Evolutionary conservation across 768 basidiomycete species (phyloP).

Genomic region (Hypsizygus marmoreus): DNA sequence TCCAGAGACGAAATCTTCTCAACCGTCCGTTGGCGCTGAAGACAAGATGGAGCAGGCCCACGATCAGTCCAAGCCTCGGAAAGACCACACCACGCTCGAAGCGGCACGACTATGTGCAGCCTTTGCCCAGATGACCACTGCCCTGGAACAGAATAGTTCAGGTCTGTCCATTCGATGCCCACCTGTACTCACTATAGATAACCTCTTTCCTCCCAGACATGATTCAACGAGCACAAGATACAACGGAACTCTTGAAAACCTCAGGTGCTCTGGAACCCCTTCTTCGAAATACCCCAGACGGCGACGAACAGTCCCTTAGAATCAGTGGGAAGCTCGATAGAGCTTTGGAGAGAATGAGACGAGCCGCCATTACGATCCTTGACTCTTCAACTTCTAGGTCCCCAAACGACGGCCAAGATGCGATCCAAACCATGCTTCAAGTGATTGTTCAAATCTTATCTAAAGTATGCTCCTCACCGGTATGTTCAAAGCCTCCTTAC

Average conservation of each 20-base stretch:
- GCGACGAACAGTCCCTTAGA: slow-evolving; percentile 37
- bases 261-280: slow-evolving; percentile 15
- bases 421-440: slow-evolving; percentile 34
- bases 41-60: background rate
- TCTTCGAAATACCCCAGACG: slow-evolving; percentile 6
- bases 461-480: slow-evolving; percentile 30
- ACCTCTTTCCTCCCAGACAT: slow-evolving; percentile 7
- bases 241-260: slow-evolving; percentile 16
- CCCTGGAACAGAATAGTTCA: slow-evolving; percentile 32
- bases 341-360: slow-evolving; percentile 59
- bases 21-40: too few species aligned
- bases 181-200: background rate
- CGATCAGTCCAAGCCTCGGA: slow-evolving; percentile 5
- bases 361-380: slow-evolving; percentile 48
- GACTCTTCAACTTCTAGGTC: slow-evolving; percentile 30
- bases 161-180: slow-evolving; percentile 6
- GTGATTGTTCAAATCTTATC: slow-evolving; percentile 31
- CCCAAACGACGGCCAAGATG: slow-evolving; percentile 10
- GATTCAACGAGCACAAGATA: slow-evolving; percentile 20
- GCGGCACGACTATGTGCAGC: slow-evolving; percentile 42
- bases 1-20: background rate
- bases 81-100: slow-evolving; percentile 26
- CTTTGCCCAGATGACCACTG: slow-evolving; percentile 46
- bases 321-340: slow-evolving; percentile 57
- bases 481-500: slow-evolving; percentile 16